phyloP scores from a whole-genome alignment of 2,329 filamentous ascomycete species.

The Microthyrium microscopicum region DNA sequence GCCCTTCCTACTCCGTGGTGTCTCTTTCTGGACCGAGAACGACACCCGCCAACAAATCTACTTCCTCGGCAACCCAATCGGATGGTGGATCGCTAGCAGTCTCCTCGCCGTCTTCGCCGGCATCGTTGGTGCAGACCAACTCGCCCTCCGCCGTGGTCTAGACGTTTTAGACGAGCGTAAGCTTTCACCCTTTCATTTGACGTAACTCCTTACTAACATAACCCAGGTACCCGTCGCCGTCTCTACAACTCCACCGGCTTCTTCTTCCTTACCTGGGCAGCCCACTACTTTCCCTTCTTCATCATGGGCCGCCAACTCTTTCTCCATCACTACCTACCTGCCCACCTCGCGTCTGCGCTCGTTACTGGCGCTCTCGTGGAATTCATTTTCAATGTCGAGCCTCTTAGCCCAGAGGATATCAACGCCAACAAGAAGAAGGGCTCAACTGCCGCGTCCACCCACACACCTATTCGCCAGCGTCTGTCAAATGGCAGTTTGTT shows the following conservation, averaged over 20 bases:
- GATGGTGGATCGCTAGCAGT: conserved; percentile 93
- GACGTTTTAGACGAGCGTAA: conserved; percentile 87
- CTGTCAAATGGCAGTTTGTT: conserved; percentile 63
- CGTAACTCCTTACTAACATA: conserved; percentile 1
- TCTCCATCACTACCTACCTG: conserved; percentile 91
- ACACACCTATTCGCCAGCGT: conserved; percentile 63
- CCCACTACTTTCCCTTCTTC: conserved; percentile 94
- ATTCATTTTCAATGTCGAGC: conserved; percentile 88
- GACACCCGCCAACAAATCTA: conserved; percentile 95
- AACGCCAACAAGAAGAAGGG: conserved; percentile 16
- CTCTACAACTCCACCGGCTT: conserved; percentile 98
- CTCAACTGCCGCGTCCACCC: conserved; percentile 21
- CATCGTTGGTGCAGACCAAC: conserved; percentile 80
- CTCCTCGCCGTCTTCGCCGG: conserved; percentile 85
- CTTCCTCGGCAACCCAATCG: conserved; percentile 90
- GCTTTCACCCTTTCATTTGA: conserved; percentile 16
- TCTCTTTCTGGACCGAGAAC: conserved; percentile 98
- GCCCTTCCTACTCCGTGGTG: conserved; percentile 92
- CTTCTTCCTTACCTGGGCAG: conserved; percentile 96
- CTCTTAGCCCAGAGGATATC: conserved; percentile 35
- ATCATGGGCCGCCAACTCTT: conserved; percentile 97
- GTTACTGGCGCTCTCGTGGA: conserved; percentile 85
- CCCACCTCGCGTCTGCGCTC: conserved; percentile 77
- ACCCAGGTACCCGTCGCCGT: conserved; percentile 66
- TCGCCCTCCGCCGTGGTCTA: conserved; percentile 80